Evolutionary conservation across 2,329 filamentous ascomycete species (phyloP), one percentile per base, ranked within the genome.

Genomic region (Acarospora socialis): DNA sequence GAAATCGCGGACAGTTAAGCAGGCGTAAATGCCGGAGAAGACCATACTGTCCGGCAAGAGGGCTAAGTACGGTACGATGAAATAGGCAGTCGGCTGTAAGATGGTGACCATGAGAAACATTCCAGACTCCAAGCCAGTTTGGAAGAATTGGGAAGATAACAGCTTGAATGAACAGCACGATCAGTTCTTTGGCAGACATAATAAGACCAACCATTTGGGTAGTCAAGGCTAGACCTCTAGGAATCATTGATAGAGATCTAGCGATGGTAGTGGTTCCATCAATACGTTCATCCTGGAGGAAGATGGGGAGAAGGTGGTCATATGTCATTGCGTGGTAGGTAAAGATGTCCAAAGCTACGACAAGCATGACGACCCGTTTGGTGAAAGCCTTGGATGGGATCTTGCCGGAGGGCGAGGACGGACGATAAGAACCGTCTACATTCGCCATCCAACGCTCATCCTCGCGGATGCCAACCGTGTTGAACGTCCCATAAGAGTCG

Each of bases 251-350:
- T 6, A 15, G 15, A 32, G 40, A 33, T 17, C 35, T 24, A 49
- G 46, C n/a, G 46, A 36, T 38, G 2, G 50, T 43, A 15, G 47
- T 39, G 13, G 44, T 39, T 27, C 60, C 49, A 16, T 55, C 50
- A 39, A 56, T 59, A 18, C 70, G 68, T 23, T 74, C 66, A 46
- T 93, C 84, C 52, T 94, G 84, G 31, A 93, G 73, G 57, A 93
- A 94, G 37, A 94, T 93, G 5, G 86, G 86, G 33, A 93, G 65
- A 1, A 94, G 68, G 51, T 92, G 81, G 49, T 94, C 87, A 55
- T 82, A 94, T 0, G 80, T 84, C 84, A 94, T 94, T 21, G 79
- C 83, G 56, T 94, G 86, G 52, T 92, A 92, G 4, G 83, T 90
- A 59, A 92, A 93, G 41, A 94, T 81, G 26, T 79, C 81, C 28